These are phyloP conservation scores for Diplocarpon mali DNA, from an alignment of 2,329 filamentous ascomycete species.

Conservation along the genomic window DNA sequence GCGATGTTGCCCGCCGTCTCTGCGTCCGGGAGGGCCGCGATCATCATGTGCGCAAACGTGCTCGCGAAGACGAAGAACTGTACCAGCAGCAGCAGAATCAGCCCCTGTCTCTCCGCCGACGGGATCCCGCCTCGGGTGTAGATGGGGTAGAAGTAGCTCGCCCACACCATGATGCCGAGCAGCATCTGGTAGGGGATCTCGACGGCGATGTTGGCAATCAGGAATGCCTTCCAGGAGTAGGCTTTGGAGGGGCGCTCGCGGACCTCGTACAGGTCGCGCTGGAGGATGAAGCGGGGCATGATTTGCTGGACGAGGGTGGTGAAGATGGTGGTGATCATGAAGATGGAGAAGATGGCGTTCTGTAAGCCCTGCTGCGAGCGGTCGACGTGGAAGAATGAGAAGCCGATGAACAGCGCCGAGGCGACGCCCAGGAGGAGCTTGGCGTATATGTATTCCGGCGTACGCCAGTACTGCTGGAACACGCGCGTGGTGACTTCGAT, in stretches of 20 bases:
- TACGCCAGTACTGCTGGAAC: constrained; percentile 72
- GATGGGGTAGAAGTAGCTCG: constrained; percentile 72
- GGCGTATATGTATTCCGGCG: constrained; percentile 63
- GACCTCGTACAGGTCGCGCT: constrained; percentile 56
- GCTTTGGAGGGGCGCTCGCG: constrained; percentile 27
- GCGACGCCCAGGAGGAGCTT: constrained; percentile 48
- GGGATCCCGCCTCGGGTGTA: constrained; percentile 49
- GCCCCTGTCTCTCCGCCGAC: constrained; percentile 28
- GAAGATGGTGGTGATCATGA: constrained; percentile 63
- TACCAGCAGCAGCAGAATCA: constrained; percentile 68
- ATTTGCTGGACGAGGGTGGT: constrained; percentile 53
- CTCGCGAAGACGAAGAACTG: constrained; percentile 71
- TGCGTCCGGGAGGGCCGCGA: constrained; percentile 63
- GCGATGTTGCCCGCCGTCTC: constrained; percentile 70
- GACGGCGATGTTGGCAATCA: constrained; percentile 48
- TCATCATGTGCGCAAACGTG: constrained; percentile 74
- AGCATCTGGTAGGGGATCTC: constrained; percentile 79
- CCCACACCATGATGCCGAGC: constrained; percentile 63
- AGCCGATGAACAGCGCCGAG: constrained; percentile 49
- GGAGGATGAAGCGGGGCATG: constrained; percentile 59
- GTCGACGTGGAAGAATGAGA: constrained; percentile 52
- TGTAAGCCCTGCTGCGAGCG: constrained; percentile 55
- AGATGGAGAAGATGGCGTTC: constrained; percentile 61
- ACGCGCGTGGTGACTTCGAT: constrained; percentile 53
- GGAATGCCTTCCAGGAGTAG: constrained; percentile 29